Conservation (phyloP, 192 early-diverging fungal genomes). For the Paraglomus brasilianum region DNA sequence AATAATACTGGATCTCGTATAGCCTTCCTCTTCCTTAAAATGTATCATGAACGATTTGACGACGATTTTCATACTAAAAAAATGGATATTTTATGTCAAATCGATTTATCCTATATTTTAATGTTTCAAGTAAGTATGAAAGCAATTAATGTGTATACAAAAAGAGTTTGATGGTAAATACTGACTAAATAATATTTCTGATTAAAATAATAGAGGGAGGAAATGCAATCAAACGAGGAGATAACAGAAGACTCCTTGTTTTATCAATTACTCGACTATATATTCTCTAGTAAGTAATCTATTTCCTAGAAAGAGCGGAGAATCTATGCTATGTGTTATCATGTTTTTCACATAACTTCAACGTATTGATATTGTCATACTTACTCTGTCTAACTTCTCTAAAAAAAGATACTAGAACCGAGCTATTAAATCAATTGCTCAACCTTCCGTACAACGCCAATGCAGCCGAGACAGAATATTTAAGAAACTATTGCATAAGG, state of each 20-base stretch:
- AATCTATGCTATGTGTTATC: no score
- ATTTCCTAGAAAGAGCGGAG: no score
- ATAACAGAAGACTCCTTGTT: neutral
- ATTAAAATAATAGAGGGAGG: neutral
- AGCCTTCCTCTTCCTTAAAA: neutral
- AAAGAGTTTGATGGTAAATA: no score
- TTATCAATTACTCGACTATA: no score
- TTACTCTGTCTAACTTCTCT: no score
- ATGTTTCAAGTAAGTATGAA: neutral
- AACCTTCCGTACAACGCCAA: neutral
- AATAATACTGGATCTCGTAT: neutral
- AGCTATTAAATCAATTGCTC: neutral
- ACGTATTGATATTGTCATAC: no score
- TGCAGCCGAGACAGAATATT: neutral
- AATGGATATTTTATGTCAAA: slow-evolving; percentile 2
- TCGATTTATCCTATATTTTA: neutral
- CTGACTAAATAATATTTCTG: no score
- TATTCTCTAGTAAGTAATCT: no score
- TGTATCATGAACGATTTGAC: neutral
- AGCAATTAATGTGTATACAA: no score
- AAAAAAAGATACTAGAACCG: neutral
- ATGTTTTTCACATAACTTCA: no score
- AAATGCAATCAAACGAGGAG: neutral
- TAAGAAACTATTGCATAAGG: neutral
- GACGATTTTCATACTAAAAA: neutral